Conservation (phyloP, 257 asterid genomes). For the Solanum etuberosum region DNA sequence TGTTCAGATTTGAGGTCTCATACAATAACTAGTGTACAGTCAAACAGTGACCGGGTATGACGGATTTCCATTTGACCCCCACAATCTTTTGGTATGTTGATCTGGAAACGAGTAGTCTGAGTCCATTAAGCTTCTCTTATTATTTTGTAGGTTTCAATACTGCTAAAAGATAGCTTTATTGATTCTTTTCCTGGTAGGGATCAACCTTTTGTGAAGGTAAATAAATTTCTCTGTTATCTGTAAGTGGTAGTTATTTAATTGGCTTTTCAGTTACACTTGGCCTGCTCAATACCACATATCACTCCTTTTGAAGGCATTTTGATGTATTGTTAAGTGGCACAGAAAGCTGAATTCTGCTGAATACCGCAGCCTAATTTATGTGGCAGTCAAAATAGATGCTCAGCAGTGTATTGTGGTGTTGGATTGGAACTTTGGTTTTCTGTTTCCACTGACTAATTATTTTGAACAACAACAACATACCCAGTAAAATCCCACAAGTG, state of each 20-base stretch:
- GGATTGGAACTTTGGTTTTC: not conserved
- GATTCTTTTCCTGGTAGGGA: constrained; percentile 60
- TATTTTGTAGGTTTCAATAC: constrained; percentile 65
- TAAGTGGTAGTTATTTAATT: not conserved
- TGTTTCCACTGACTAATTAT: not conserved
- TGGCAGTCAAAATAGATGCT: not conserved
- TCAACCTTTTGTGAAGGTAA: constrained; percentile 72
- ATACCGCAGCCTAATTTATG: not conserved
- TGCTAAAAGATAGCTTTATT: constrained; percentile 76
- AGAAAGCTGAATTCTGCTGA: not conserved
- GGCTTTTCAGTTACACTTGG: not conserved
- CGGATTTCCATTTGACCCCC: not conserved
- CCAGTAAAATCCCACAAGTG: not conserved
- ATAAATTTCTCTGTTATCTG: not conserved
- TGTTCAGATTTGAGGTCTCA: constrained; percentile 74
- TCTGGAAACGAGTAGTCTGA: not conserved
- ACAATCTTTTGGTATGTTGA: not conserved
- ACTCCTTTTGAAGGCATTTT: not conserved
- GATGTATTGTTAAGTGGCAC: not conserved
- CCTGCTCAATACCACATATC: not conserved
- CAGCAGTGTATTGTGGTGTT: not conserved
- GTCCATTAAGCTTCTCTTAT: not conserved
- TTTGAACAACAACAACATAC: no score
- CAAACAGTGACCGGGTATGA: constrained; percentile 63
- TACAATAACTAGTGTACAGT: constrained; percentile 73